These are phyloP conservation scores for Monarda citriodora DNA, from an alignment of 305 asterid species.

Conservation along the genomic window DNA sequence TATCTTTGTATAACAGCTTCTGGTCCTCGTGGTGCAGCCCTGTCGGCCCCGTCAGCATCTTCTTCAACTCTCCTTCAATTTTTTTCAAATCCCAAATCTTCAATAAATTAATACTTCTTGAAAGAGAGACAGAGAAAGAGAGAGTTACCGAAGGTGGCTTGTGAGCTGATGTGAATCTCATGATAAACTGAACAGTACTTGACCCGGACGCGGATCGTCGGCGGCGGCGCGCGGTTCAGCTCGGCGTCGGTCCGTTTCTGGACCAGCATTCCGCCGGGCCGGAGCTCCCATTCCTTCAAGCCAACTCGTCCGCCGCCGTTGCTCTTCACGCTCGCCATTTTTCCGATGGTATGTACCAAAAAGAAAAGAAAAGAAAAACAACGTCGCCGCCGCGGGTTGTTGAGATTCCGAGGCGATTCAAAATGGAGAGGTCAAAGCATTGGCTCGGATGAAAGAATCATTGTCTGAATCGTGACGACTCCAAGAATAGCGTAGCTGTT, in stretches of 20 bases:
- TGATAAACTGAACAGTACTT: conserved; percentile 77
- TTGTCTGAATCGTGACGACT: neutral
- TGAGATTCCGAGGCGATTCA: conserved; percentile 1
- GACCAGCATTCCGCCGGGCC: conserved; percentile 98
- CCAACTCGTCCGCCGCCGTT: conserved; percentile 19
- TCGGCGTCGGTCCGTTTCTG: conserved; percentile 53
- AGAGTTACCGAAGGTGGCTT: conserved; percentile 81
- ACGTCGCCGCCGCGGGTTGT: neutral
- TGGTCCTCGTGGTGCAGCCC: conserved; percentile 96
- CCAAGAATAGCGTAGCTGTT: neutral
- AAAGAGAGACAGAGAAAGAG: neutral
- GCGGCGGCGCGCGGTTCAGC: conserved; percentile 55
- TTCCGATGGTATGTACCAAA: neutral
- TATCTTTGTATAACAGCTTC: conserved; percentile 80
- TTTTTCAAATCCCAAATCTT: neutral
- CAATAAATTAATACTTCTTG: neutral
- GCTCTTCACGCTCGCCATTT: conserved; percentile 51
- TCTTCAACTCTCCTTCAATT: conserved; percentile 86
- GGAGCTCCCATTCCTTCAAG: conserved; percentile 65
- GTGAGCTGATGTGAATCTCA: conserved; percentile 67
- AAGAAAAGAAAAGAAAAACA: neutral
- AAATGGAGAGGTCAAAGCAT: neutral
- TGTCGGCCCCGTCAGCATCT: conserved; percentile 82
- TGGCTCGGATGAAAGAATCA: neutral
- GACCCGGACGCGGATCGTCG: conserved; percentile 83